These are phyloP conservation scores for Tuctoria greenei DNA, from an alignment of 176 grass and related monocot genomes.

Conservation along the genomic window DNA sequence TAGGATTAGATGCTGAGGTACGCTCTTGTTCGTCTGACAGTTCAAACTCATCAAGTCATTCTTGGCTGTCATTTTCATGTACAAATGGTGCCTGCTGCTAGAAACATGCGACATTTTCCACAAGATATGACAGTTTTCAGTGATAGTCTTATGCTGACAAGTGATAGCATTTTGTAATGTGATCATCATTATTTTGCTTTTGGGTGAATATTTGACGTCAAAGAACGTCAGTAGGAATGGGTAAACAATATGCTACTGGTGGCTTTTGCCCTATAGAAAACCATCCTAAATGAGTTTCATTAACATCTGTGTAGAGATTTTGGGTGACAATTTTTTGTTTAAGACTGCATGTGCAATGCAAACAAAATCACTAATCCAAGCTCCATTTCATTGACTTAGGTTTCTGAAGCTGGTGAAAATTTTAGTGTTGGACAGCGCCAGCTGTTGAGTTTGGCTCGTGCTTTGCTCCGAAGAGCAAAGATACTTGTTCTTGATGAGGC, in stretches of 20 bases:
- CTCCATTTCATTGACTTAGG: slow-evolving; percentile 42
- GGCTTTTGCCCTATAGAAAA: not conserved
- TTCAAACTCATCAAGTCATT: not conserved
- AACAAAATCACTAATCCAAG: not conserved
- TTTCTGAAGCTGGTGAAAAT: slow-evolving; percentile 95
- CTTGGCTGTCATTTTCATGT: not conserved
- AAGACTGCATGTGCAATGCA: slow-evolving; percentile 10
- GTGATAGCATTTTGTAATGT: slow-evolving; percentile 11
- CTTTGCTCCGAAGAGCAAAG: slow-evolving; percentile 85
- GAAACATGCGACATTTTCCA: not conserved
- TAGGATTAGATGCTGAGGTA: slow-evolving; percentile 94
- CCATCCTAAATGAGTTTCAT: slow-evolving; percentile 2
- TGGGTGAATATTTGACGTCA: not conserved
- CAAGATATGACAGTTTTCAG: not conserved
- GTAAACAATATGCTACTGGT: slow-evolving; percentile 21
- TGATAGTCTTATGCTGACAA: slow-evolving; percentile 5
- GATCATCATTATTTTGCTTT: not conserved
- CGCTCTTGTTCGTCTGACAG: slow-evolving; percentile 22
- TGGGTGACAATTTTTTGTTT: not conserved
- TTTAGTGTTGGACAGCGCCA: slow-evolving; percentile 98
- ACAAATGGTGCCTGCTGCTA: not conserved
- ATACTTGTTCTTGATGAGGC: slow-evolving; percentile 99
- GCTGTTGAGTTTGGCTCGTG: slow-evolving; percentile 87
- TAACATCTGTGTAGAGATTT: slow-evolving; percentile 7
- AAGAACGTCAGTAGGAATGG: not conserved